Evolutionary conservation across 176 grass and related monocot species (phyloP).

Genomic region (Oryza brachyantha): DNA sequence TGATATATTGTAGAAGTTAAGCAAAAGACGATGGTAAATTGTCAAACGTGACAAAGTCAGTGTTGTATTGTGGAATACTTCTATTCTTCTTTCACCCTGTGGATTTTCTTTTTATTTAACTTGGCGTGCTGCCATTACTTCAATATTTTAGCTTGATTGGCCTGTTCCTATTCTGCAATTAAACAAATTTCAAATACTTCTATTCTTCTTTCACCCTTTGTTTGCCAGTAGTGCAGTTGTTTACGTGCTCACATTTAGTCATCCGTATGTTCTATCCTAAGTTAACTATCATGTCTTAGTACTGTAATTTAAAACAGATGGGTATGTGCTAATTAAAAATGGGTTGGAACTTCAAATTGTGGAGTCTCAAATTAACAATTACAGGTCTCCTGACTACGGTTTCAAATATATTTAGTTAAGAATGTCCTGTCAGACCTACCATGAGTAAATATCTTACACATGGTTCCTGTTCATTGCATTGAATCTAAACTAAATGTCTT

Average conservation of each 20-base stretch:
- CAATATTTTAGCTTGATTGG: conserved; percentile 4
- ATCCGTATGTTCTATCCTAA: neutral
- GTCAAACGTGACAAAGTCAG: too few relatives aligned
- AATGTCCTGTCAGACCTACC: neutral
- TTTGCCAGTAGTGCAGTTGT: neutral
- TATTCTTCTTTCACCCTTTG: neutral
- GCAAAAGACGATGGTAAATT: too few relatives aligned
- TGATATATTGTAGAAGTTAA: too few relatives aligned
- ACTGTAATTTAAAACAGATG: neutral
- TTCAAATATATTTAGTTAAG: conserved; percentile 15
- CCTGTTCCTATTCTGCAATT: conserved; percentile 4
- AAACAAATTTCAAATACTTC: neutral
- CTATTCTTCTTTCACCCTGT: too few relatives aligned
- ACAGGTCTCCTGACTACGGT: neutral
- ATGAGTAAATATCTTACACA: neutral
- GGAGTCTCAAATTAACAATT: neutral
- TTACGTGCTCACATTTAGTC: neutral
- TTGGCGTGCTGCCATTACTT: conserved; percentile 3
- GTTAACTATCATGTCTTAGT: neutral
- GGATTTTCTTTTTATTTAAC: too few relatives aligned
- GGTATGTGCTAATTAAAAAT: neutral
- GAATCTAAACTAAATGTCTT: neutral
- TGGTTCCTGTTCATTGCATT: neutral
- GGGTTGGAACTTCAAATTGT: neutral
- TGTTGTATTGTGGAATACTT: too few relatives aligned